A percentile compares a stretch with the other conserved stretches of the same genome.
Conservation (phyloP, 495 filamentous ascomycete genomes). For the Chaetomium cochliodes region DNA sequence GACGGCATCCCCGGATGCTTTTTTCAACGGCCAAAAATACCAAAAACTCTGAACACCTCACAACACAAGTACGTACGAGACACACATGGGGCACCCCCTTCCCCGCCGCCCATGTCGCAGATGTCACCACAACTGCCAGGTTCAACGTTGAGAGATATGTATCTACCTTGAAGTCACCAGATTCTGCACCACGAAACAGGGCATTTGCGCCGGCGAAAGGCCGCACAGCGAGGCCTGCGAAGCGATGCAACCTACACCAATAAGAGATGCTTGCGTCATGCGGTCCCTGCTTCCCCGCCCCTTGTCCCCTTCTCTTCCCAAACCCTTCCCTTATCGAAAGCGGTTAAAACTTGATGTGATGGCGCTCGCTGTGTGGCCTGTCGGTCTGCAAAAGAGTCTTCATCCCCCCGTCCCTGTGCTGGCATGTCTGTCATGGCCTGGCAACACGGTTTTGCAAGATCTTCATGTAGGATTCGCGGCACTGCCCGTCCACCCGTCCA, state of each 20-base stretch:
- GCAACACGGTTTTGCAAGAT: background rate
- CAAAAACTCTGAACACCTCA: background rate
- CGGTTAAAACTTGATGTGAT: background rate
- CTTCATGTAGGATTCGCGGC: constrained; percentile 1
- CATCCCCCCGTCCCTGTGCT: background rate
- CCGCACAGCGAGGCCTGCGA: background rate
- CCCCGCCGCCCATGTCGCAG: background rate
- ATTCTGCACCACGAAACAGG: background rate
- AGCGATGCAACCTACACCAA: constrained; percentile 16
- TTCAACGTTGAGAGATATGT: background rate
- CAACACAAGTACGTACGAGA: background rate
- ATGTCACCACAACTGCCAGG: background rate
- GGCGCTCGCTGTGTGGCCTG: background rate
- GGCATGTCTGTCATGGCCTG: background rate
- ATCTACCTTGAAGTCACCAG: background rate
- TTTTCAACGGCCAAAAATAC: background rate
- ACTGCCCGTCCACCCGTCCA: background rate
- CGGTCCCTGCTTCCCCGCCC: constrained; percentile 17
- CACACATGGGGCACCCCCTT: background rate
- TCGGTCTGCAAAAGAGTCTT: background rate
- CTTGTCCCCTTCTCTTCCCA: constrained; percentile 1
- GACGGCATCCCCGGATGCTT: background rate
- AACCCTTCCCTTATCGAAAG: background rate
- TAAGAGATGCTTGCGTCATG: constrained; percentile 9
- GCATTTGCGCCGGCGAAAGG: background rate